Base-by-base conservation (phyloP, 345 rosid genomes). In the Draba incana region DNA sequence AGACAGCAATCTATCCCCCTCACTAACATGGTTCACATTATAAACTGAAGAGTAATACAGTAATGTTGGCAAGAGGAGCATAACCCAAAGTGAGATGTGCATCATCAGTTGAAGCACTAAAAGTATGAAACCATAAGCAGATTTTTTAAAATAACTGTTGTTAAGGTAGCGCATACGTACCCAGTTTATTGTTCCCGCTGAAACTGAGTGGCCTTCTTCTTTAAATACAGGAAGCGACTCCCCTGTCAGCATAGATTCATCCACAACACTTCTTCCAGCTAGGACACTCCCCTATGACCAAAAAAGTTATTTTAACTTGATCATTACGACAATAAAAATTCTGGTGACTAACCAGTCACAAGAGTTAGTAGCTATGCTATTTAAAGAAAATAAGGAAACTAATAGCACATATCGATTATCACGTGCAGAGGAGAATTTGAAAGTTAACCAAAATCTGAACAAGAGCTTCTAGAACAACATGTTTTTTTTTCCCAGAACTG, bases 171-270 rank as follows among this genome's bases (percentile, higher is more conserved):
- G 2, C 55, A 55, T 25, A 31, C 78, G 16, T 88, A 88, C 96
- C 98, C 98, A 92, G 72, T 92, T 92, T 74, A 88, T 77, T 43
- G 98, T 88, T 93, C 98, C 97, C 24, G 97, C 90, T 57, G 97
- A 90, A 75, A 93, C 96, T 47, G 69, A 69, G 46, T 79, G 80
- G 30, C 89, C 92, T 71, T 76, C 70, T 68, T 90, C 96, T 84
- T 93, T 93, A 68, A 84, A 88, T 46, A 88, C 92, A 25, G 96
- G 98, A 73, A 88, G 85, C 67, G 97, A 90, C 85, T 90, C 98
- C 55, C 98, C 97, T 2, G 98, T 90, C 64, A 93, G 87, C 97
- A 93, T 93, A 81, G 97, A 90, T 81, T 93, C 98, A 71, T 93
- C 97, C 31, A 88, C 97, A 68, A 88, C 92, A 76, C 98, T 90